These are phyloP conservation scores for Cadophora sp. DNA, from an alignment of 2,329 filamentous ascomycete species.

Conservation along the genomic window DNA sequence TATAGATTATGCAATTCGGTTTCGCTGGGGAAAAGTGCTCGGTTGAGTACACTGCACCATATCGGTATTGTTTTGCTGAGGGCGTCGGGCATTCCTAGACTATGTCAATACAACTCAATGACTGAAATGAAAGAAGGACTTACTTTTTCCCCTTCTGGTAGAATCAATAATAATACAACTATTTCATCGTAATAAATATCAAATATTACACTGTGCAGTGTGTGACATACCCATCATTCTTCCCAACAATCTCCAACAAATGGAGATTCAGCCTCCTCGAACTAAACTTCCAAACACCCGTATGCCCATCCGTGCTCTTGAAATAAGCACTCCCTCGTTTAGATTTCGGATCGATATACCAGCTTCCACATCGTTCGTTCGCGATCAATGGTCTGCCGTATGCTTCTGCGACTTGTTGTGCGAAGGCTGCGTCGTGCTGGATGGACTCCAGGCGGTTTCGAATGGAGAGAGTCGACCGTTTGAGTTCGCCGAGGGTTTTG, in stretches of 20 bases:
- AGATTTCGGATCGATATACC: conserved; percentile 76
- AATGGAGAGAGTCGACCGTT: conserved; percentile 77
- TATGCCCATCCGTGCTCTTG: conserved; percentile 97
- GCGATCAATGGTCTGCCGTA: conserved; percentile 76
- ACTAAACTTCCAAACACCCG: conserved; percentile 90
- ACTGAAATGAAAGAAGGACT: conserved; percentile 36
- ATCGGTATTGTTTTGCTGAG: conserved; percentile 92
- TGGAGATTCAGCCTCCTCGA: conserved; percentile 84
- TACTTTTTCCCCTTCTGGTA: conserved; percentile 86
- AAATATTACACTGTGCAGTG: neutral
- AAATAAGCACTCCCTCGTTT: conserved; percentile 87
- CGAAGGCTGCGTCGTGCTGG: conserved; percentile 76
- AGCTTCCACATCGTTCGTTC: conserved; percentile 95
- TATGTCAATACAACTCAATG: conserved; percentile 30
- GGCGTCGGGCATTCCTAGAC: conserved; percentile 84
- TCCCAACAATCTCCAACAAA: conserved; percentile 71
- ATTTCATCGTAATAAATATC: conserved; percentile 8
- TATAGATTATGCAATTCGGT: conserved; percentile 60
- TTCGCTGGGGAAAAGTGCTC: conserved; percentile 71
- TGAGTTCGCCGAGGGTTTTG: conserved; percentile 73
- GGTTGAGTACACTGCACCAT: conserved; percentile 90
- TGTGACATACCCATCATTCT: conserved; percentile 66
- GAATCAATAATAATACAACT: conserved; percentile 90
- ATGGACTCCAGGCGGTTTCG: conserved; percentile 85
- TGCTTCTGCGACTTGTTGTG: conserved; percentile 62